These are phyloP conservation scores for Starmerella apis DNA, from an alignment of 805 yeast genomes.

Conservation along the genomic window DNA sequence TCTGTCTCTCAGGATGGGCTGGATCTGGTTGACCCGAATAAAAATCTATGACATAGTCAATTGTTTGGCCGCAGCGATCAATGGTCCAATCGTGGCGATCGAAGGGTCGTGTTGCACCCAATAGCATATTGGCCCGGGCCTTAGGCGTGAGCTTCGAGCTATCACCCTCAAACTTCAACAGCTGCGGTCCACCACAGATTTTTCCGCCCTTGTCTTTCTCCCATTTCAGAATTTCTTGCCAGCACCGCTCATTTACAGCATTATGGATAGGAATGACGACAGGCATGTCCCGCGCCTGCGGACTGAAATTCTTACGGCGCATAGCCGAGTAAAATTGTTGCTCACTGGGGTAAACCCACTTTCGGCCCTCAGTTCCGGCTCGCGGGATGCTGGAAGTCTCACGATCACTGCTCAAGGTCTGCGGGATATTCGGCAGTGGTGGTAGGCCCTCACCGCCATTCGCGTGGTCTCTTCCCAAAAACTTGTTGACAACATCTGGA, in stretches of 20 bases:
- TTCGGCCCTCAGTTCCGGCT: slow-evolving; percentile 45
- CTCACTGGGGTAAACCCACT: slow-evolving; percentile 95
- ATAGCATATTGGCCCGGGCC: slow-evolving; percentile 55
- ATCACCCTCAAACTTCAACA: slow-evolving; percentile 84
- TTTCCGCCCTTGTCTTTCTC: slow-evolving; percentile 38
- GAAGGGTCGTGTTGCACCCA: slow-evolving; percentile 73
- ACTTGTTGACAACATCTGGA: slow-evolving; percentile 22
- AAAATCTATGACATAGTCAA: slow-evolving; percentile 90
- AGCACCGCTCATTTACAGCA: slow-evolving; percentile 83
- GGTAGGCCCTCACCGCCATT: slow-evolving; percentile 31
- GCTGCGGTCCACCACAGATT: slow-evolving; percentile 71
- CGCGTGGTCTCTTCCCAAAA: slow-evolving; percentile 24
- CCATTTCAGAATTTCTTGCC: slow-evolving; percentile 79
- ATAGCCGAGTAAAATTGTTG: slow-evolving; percentile 91
- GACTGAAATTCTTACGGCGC: slow-evolving; percentile 82
- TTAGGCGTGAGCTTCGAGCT: slow-evolving; percentile 76
- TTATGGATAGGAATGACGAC: slow-evolving; percentile 91
- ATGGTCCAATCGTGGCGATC: slow-evolving; percentile 95
- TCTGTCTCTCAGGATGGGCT: slow-evolving; percentile 39
- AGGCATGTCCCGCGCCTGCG: slow-evolving; percentile 71
- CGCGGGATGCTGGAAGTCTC: slow-evolving; percentile 77
- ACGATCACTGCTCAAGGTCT: slow-evolving; percentile 53
- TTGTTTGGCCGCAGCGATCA: slow-evolving; percentile 67
- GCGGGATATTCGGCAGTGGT: slow-evolving; percentile 26
- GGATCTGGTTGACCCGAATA: slow-evolving; percentile 52